phyloP scores from a whole-genome alignment of 2,329 filamentous ascomycete genomes.

The Lasiodiplodia sp. region DNA sequence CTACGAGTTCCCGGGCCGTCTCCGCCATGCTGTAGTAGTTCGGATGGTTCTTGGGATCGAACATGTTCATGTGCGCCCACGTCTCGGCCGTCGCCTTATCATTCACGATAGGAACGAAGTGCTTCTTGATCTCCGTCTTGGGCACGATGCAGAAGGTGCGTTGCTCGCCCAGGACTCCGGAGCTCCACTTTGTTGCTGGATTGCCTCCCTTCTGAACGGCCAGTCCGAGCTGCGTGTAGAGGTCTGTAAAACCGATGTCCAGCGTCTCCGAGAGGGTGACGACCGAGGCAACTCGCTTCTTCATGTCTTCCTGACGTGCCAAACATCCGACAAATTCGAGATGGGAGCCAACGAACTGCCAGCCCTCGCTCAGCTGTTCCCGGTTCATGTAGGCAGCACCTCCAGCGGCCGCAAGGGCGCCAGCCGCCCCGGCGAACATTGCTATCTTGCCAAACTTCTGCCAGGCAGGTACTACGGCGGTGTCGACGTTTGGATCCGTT shows the following conservation, averaged over 20 bases:
- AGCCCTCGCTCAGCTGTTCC: constrained; percentile 78
- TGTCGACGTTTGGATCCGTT: constrained; percentile 50
- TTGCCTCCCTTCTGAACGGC: constrained; percentile 59
- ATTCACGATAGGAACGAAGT: constrained; percentile 65
- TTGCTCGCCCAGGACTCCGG: constrained; percentile 69
- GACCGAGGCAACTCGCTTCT: constrained; percentile 73
- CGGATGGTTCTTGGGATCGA: constrained; percentile 74
- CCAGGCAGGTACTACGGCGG: constrained; percentile 63
- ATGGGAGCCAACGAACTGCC: constrained; percentile 85
- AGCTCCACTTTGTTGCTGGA: constrained; percentile 56
- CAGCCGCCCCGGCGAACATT: constrained; percentile 81
- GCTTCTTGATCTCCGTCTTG: constrained; percentile 43
- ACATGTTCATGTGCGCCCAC: constrained; percentile 82
- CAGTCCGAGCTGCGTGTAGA: constrained; percentile 84
- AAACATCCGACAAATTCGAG: constrained; percentile 93
- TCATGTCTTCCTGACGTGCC: constrained; percentile 81
- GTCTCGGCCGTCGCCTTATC: constrained; percentile 81
- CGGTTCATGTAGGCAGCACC: constrained; percentile 87
- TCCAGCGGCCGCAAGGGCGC: constrained; percentile 80
- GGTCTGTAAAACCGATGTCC: constrained; percentile 79
- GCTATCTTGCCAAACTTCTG: constrained; percentile 84
- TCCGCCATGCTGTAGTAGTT: constrained; percentile 73
- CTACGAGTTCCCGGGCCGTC: constrained; percentile 70
- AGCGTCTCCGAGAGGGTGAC: constrained; percentile 69
- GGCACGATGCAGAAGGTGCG: constrained; percentile 83